phyloP scores from a whole-genome alignment of 768 basidiomycete genomes.

The Russula olivacea region DNA sequence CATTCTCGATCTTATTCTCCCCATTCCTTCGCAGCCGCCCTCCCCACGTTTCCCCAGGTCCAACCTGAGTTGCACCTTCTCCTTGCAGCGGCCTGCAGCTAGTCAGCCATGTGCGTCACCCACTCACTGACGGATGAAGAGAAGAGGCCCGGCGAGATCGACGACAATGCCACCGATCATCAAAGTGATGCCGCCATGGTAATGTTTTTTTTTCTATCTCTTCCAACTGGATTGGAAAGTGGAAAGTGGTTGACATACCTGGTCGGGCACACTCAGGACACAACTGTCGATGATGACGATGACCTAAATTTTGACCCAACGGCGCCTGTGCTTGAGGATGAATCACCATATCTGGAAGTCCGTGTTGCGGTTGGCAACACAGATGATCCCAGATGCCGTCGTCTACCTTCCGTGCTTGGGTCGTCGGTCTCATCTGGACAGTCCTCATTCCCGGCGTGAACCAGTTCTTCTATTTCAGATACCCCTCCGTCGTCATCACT shows the following conservation, averaged over 20 bases:
- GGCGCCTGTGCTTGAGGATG: slow-evolving; percentile 35
- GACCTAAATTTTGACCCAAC: slow-evolving; percentile 35
- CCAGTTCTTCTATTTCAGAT: slow-evolving; percentile 72
- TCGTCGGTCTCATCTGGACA: slow-evolving; percentile 41
- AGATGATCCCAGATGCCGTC: slow-evolving; percentile 41
- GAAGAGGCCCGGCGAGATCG: slow-evolving; percentile 24
- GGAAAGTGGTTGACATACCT: no score
- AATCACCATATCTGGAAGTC: slow-evolving; percentile 53
- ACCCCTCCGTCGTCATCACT: slow-evolving; percentile 39
- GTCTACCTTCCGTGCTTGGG: slow-evolving; percentile 36
- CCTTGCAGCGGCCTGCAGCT: background rate
- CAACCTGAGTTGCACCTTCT: background rate
- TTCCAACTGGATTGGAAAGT: background rate
- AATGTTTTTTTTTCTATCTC: background rate
- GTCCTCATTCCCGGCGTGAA: slow-evolving; percentile 66
- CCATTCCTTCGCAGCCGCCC: no score
- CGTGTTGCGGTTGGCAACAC: slow-evolving; percentile 46
- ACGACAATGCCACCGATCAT: slow-evolving; percentile 12
- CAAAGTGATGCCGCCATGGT: background rate
- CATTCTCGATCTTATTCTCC: background rate
- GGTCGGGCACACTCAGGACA: background rate
- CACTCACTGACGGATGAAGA: slow-evolving; percentile 17
- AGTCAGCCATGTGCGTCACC: slow-evolving; percentile 21
- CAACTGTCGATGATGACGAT: slow-evolving; percentile 28
- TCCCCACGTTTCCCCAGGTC: background rate